phyloP scores from a whole-genome alignment of 768 basidiomycete genomes.

The Mycena venus region DNA sequence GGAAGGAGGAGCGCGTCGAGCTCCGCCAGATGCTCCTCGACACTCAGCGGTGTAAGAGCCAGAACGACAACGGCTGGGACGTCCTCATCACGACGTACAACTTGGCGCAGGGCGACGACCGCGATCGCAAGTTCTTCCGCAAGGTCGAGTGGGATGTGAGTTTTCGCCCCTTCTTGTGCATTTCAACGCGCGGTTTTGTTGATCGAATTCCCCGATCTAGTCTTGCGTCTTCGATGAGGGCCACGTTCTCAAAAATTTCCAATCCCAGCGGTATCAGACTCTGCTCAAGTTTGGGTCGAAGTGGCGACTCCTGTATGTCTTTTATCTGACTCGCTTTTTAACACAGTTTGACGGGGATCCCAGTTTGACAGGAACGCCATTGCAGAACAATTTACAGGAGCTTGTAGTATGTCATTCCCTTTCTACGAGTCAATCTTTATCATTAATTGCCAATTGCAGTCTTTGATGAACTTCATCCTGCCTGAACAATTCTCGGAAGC shows the following conservation, averaged over 20 bases:
- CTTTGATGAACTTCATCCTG: slow-evolving; percentile 97
- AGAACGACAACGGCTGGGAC: slow-evolving; percentile 80
- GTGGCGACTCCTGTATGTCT: slow-evolving; percentile 95
- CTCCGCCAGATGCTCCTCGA: slow-evolving; percentile 82
- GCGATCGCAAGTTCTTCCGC: slow-evolving; percentile 94
- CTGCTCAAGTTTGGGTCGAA: slow-evolving; percentile 86
- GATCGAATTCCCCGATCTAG: slow-evolving; percentile 54
- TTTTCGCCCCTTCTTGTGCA: slow-evolving; percentile 24
- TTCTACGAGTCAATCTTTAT: not conserved
- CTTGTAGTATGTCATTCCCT: slow-evolving; percentile 74
- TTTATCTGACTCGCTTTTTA: no score
- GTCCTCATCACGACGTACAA: slow-evolving; percentile 98
- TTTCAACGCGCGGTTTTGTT: not conserved
- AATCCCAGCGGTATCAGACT: slow-evolving; percentile 95
- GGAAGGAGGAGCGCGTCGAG: slow-evolving; percentile 85
- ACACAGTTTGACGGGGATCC: no score
- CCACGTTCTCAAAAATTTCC: slow-evolving; percentile 96
- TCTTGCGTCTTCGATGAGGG: slow-evolving; percentile 97
- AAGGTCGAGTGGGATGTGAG: slow-evolving; percentile 94
- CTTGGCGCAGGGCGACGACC: slow-evolving; percentile 89
- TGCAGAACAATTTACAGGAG: slow-evolving; percentile 94
- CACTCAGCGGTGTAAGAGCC: slow-evolving; percentile 62
- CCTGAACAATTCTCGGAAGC: slow-evolving; percentile 89
- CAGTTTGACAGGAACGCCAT: slow-evolving; percentile 94
- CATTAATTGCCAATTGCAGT: slow-evolving; percentile 63